A percentile compares a stretch with the other conserved stretches of the same genome.
Conservation (phyloP, 768 basidiomycete species). For the Auriscalpium microsporum region DNA sequence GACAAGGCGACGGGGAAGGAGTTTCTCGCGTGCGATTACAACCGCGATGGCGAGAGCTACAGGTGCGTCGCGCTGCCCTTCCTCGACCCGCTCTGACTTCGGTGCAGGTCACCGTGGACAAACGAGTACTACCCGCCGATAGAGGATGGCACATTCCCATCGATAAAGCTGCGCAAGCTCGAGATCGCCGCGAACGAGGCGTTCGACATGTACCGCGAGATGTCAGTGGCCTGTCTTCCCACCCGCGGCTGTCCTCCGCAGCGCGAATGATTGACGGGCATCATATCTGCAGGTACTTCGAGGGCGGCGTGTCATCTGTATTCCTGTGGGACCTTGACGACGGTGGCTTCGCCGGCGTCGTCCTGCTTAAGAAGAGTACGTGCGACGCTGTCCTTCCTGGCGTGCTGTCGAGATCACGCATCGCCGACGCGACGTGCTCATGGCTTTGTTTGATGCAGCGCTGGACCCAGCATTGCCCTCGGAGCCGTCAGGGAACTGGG, state of each 20-base stretch:
- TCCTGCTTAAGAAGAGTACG: constrained; percentile 89
- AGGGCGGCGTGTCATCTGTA: constrained; percentile 95
- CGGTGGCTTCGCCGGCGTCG: constrained; percentile 93
- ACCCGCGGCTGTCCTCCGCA: too few relatives aligned
- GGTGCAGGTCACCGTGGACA: constrained; percentile 88
- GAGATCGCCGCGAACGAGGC: constrained; percentile 93
- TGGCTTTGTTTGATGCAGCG: constrained; percentile 28
- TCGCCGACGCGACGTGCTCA: background rate
- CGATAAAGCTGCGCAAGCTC: constrained; percentile 76
- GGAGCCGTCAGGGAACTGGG: constrained; percentile 86
- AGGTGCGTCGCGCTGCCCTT: constrained; percentile 36
- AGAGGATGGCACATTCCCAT: constrained; percentile 83
- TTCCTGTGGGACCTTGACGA: constrained; percentile 99
- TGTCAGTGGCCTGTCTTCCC: constrained; percentile 39
- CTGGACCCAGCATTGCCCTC: constrained; percentile 46
- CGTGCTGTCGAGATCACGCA: background rate
- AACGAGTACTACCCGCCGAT: constrained; percentile 91
- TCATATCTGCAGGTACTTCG: constrained; percentile 65
- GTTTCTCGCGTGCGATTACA: constrained; percentile 91
- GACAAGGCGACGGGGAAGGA: constrained; percentile 80
- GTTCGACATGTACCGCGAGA: constrained; percentile 94
- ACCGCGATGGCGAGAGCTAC: constrained; percentile 86
- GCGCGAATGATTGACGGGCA: background rate
- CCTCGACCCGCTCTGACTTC: background rate
- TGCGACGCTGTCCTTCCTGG: background rate